Base-by-base conservation (phyloP, 495 filamentous ascomycete species). In the Hypoxylon crocopeplum region DNA sequence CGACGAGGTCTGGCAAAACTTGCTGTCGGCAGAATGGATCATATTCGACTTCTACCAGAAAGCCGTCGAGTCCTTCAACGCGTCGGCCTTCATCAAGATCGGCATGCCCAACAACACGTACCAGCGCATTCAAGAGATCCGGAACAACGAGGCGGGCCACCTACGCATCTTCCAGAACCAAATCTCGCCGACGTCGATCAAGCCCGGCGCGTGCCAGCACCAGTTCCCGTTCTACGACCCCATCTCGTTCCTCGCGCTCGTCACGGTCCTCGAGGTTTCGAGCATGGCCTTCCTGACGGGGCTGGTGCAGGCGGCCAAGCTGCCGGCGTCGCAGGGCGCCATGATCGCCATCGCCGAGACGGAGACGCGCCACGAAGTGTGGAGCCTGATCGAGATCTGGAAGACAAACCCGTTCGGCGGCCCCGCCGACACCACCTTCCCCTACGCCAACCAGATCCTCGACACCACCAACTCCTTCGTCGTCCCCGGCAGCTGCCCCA, bases 61-160 rank as follows among this genome's bases (percentile, higher is more conserved):
- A 36, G 79, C 72, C 25, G 73, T 82, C 16, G 78, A 82, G 44
- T 48, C 56, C 10, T 84, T 81, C 65, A 77, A 72, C 25, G 20
- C 54, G 19, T 54, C 67, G 0, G 59, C 69, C 36, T 84, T 84
- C 52, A 68, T 70, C 30, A 59, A 63, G 10, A 60, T 68, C 16
- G 80, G 77, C 32, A 67, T 76, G 24, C 79, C 79, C 5, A 67
- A 73, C 30, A 73, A 60, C 5, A 83, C 81, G 1, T 79, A 78
- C 47, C 58, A 72, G n/a, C 75, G 79, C 11, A 75, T 84, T 56
- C 63, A 70, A 40, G 77, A 84, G 53, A 82, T 84, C 42, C 77
- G 81, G 39, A 76, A 83, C 68, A 84, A 83, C 58, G 81, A 83
- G 63, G 81, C 81, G 33, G 81, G 80, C 27, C 81, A 84, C 50